A percentile compares a stretch with the other conserved stretches of the same genome.
Evolutionary conservation across 169 alveolate species (phyloP).

Genomic region (Plasmodium blacklocki): DNA sequence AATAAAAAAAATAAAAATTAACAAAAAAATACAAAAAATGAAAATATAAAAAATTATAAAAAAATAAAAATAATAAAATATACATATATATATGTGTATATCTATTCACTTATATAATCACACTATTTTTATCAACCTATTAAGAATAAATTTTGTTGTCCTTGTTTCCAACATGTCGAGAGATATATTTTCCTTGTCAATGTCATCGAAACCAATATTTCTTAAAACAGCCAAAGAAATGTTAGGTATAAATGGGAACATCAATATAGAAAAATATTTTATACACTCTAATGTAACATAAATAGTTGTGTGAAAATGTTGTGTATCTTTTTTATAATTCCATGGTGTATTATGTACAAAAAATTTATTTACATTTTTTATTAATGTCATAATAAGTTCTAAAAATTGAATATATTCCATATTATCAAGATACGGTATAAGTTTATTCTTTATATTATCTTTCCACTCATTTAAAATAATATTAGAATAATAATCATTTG

Average conservation of each 20-base stretch:
- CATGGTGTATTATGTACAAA: conserved; percentile 48
- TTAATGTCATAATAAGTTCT: conserved; percentile 34
- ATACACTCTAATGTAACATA: conserved; percentile 56
- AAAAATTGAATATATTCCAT: conserved; percentile 39
- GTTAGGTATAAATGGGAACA: conserved; percentile 55
- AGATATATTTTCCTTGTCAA: not conserved
- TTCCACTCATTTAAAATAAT: conserved; percentile 17
- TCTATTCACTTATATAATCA: not conserved
- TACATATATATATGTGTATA: not conserved
- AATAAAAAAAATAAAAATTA: not conserved
- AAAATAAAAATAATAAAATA: too few species aligned
- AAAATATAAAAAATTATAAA: not conserved
- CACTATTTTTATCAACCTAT: conserved; percentile 12
- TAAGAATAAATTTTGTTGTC: conserved; percentile 10
- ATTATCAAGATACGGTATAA: conserved; percentile 9
- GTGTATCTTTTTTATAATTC: conserved; percentile 20
- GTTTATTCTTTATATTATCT: conserved; percentile 10
- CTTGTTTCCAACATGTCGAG: conserved; percentile 16
- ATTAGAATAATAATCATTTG: not conserved
- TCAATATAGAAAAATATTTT: conserved; percentile 54
- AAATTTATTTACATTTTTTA: conserved; percentile 47
- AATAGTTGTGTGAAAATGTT: conserved; percentile 24
- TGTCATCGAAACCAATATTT: conserved; percentile 33
- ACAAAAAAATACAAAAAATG: not conserved
- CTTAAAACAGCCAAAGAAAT: conserved; percentile 20